Base-by-base conservation (phyloP, 1,284 basidiomycete genomes). In the Chondrostereum purpureum region DNA sequence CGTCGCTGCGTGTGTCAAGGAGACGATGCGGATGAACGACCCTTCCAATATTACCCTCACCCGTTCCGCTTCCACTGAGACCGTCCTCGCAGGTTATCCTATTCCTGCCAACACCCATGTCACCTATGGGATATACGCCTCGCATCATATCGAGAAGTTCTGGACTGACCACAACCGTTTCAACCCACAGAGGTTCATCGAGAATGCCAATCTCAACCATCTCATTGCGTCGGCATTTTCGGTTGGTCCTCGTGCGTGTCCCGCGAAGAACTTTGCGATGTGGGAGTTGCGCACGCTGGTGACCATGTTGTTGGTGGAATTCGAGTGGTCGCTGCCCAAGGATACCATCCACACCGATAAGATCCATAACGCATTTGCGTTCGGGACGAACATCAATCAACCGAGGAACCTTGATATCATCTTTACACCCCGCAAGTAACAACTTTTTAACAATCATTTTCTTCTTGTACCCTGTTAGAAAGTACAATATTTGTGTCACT, bases 1-100 rank as follows among this genome's bases (percentile, higher is more conserved):
- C 43, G 44, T 62, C 10, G 50, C 54, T 38, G 63, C 64, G 14
- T 60, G 61, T 50, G 58, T 66, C 43, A 56, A 59, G 31, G 64
- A 65, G 47, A 44, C 64, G 2, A 48, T 66, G 39, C 60, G 62
- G 18, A 57, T 60, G 51, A 65, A 64, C 50, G 60, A 56, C 2
- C 59, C 61, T 22, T 52, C 31, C 21, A 49, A 53, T 38, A 58
- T 61, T 39, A 55, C 62, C 17, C 61, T n/a, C n/a, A n/a, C n/a
- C n/a, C n/a, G n/a, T n/a, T n/a, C n/a, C n/a, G n/a, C 56, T 17
- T 31, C 45, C 12, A 33, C 51, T 37, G 46, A 50, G 37, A 49
- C 48, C 5, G 42, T 47, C 3, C 49, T 63, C 41, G 45, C 44
- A 24, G 50, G n/a, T 20, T 49, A 62, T 48, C n/a, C 43, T 39